Conservation (phyloP, 192 early-diverging fungal species). For the Dimargaris verticillata region DNA sequence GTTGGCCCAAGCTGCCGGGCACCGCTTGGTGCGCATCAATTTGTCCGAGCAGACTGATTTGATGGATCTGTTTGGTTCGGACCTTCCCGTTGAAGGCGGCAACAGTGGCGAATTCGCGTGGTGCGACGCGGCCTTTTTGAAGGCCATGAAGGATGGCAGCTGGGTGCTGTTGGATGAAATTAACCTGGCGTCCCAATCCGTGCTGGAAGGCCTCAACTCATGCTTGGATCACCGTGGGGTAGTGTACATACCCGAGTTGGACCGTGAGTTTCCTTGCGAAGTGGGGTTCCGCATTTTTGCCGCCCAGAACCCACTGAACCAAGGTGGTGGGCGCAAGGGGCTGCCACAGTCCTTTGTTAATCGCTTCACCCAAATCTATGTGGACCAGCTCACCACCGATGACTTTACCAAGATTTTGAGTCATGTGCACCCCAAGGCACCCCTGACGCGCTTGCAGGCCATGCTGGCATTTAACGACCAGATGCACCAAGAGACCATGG, state of each 20-base stretch:
- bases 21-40: slow-evolving; percentile 84
- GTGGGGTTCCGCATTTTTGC: slow-evolving; percentile 84
- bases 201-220: slow-evolving; percentile 95
- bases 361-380: slow-evolving; percentile 88
- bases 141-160: slow-evolving; percentile 86
- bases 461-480: slow-evolving; percentile 62
- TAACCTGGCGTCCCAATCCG: slow-evolving; percentile 96
- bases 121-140: slow-evolving; percentile 93
- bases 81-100: slow-evolving; percentile 87
- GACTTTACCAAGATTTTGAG: slow-evolving; percentile 67
- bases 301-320: slow-evolving; percentile 89
- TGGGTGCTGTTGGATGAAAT: slow-evolving; percentile 97
- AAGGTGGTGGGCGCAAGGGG: slow-evolving; percentile 98
- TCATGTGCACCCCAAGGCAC: slow-evolving; percentile 33
- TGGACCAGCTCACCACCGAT: slow-evolving; percentile 59
- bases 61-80: slow-evolving; percentile 95
- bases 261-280: slow-evolving; percentile 63
- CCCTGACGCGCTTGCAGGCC: slow-evolving; percentile 25
- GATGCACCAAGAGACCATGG: slow-evolving; percentile 77
- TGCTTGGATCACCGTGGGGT: slow-evolving; percentile 93
- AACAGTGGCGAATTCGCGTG: slow-evolving; percentile 66
- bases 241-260: slow-evolving; percentile 92
- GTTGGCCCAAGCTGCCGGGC: slow-evolving; percentile 64
- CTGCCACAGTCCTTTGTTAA: slow-evolving; percentile 93
- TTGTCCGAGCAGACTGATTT: slow-evolving; percentile 96